Conservation (phyloP, 345 rosid genomes). For the Trapa bicornis region DNA sequence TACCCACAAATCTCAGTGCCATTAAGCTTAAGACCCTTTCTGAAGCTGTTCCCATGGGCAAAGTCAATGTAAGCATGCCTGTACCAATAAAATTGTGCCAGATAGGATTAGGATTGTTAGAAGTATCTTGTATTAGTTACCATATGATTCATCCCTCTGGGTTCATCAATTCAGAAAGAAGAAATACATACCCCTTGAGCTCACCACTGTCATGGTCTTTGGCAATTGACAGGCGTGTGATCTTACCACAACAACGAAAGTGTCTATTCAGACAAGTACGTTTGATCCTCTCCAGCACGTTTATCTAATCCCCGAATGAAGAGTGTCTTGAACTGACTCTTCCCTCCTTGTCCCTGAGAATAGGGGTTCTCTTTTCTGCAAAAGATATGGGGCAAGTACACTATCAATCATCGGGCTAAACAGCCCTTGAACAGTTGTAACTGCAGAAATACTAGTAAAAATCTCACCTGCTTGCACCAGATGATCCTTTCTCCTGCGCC, state of each 20-base stretch:
- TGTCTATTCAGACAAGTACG: constrained; percentile 36
- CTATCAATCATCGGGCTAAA: too few relatives aligned
- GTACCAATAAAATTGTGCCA: too few relatives aligned
- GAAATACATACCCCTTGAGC: constrained; percentile 53
- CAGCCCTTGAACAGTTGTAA: too few relatives aligned
- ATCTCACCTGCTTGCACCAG: constrained; percentile 71
- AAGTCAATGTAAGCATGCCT: constrained; percentile 74
- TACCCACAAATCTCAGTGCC: constrained; percentile 41
- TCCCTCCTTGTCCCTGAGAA: too few relatives aligned
- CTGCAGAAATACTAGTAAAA: background rate
- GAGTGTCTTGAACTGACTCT: constrained; percentile 21
- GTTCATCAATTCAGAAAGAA: background rate
- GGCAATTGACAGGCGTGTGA: constrained; percentile 49
- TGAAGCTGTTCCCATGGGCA: constrained; percentile 21
- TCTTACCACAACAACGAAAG: constrained; percentile 63
- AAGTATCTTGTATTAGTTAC: too few relatives aligned
- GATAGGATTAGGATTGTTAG: too few relatives aligned
- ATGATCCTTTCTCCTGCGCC: constrained; percentile 56
- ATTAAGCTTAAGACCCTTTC: constrained; percentile 50
- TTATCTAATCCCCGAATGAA: constrained; percentile 59
- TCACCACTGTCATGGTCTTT: constrained; percentile 54
- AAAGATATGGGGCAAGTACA: too few relatives aligned
- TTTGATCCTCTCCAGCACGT: constrained; percentile 42
- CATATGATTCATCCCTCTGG: background rate
- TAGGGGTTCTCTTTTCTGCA: too few relatives aligned